phyloP scores from a whole-genome alignment of 306 rosid species.

The Gleditsia sinensis region DNA sequence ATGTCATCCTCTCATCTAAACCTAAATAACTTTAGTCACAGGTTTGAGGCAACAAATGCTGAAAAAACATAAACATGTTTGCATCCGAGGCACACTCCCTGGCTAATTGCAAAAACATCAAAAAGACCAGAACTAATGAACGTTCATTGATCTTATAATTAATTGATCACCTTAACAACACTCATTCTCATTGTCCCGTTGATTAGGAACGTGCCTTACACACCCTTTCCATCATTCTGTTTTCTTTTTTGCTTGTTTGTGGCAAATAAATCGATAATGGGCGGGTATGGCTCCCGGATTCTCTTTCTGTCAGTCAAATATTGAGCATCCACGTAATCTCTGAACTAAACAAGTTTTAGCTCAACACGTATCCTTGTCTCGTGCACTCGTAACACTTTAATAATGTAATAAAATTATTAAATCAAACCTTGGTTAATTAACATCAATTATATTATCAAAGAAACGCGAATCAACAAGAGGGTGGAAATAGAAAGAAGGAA shows the following conservation, averaged over 20 bases:
- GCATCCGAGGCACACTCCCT: not conserved
- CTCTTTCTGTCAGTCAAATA: not conserved
- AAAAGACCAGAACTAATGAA: too few relatives aligned
- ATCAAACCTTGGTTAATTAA: too few relatives aligned
- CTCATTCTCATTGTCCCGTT: too few relatives aligned
- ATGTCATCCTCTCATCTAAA: not conserved
- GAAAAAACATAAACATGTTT: not conserved
- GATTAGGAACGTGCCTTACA: not conserved
- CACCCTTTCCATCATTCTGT: not conserved
- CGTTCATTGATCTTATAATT: too few relatives aligned
- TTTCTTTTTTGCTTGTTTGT: too few relatives aligned
- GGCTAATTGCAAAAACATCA: too few relatives aligned
- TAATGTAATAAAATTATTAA: too few relatives aligned
- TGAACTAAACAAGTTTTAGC: not conserved
- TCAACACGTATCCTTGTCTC: not conserved
- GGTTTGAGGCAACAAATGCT: not conserved
- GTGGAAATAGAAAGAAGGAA: too few relatives aligned
- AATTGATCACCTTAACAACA: too few relatives aligned
- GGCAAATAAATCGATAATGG: not conserved
- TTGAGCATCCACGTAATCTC: not conserved
- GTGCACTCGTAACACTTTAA: too few relatives aligned
- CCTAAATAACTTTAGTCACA: not conserved
- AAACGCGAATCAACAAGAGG: too few relatives aligned
- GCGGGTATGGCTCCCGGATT: not conserved
- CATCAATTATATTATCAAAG: too few relatives aligned